These are phyloP conservation scores for Aspergillus ustus DNA, from an alignment of 2,329 filamentous ascomycete genomes.

Conservation along the genomic window DNA sequence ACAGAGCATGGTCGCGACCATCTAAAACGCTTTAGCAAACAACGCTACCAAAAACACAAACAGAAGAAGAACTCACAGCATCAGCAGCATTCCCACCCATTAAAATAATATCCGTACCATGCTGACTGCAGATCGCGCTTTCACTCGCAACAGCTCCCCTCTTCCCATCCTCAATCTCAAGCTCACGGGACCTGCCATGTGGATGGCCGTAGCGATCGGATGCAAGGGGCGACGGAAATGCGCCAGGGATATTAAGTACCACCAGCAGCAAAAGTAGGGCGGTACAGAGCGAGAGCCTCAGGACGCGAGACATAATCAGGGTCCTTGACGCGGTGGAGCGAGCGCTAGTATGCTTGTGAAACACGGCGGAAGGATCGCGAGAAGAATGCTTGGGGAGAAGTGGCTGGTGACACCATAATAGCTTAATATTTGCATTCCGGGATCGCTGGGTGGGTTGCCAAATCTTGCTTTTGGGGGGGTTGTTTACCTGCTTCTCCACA, in stretches of 20 bases:
- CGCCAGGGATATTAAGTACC: slow-evolving; percentile 28
- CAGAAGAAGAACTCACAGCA: slow-evolving; percentile 52
- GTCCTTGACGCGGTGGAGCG: not conserved
- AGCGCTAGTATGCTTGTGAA: not conserved
- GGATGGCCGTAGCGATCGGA: slow-evolving; percentile 4
- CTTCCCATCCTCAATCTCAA: slow-evolving; percentile 38
- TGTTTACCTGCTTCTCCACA: slow-evolving; percentile 40
- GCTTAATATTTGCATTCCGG: slow-evolving; percentile 5
- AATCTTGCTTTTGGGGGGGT: not conserved
- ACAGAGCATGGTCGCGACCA: slow-evolving; percentile 75
- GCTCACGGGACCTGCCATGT: not conserved
- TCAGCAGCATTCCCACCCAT: slow-evolving; percentile 74
- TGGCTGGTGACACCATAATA: slow-evolving; percentile 21
- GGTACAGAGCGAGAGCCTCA: slow-evolving; percentile 24
- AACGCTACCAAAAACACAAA: not conserved
- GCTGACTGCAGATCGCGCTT: slow-evolving; percentile 68
- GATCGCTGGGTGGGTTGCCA: not conserved
- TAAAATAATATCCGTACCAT: slow-evolving; percentile 68
- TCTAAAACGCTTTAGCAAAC: slow-evolving; percentile 35
- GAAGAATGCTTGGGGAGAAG: slow-evolving; percentile 7
- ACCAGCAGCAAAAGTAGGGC: slow-evolving; percentile 28
- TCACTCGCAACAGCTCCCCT: slow-evolving; percentile 73
- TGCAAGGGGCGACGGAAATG: slow-evolving; percentile 28
- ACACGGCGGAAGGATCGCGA: not conserved
- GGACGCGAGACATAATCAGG: slow-evolving; percentile 24